Evolutionary conservation across 345 rosid genomes (phyloP).

Genomic region (Eucalyptus shirleyi): DNA sequence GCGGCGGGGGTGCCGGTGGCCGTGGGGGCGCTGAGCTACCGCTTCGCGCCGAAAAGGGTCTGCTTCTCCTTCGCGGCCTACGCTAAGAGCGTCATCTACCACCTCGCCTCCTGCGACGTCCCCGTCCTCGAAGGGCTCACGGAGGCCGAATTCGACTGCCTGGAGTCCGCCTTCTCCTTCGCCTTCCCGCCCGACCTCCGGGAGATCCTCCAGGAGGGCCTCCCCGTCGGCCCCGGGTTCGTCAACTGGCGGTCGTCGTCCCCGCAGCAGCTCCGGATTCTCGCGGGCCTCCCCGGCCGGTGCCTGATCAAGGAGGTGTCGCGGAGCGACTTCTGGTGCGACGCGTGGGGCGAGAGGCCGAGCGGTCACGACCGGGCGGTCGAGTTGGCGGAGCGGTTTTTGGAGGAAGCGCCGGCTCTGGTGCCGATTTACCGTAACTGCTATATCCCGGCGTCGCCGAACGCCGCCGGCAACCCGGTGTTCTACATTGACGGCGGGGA

Average conservation of each 20-base stretch:
- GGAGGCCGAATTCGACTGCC: constrained; percentile 41
- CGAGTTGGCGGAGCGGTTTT: constrained; percentile 2
- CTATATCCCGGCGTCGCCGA: constrained; percentile 48
- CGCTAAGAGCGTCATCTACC: constrained; percentile 37
- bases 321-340: constrained; percentile 50
- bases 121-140: constrained; percentile 50
- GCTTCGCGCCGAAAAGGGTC: constrained; percentile 5
- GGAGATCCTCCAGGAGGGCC: constrained; percentile 64
- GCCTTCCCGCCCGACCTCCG: constrained; percentile 87
- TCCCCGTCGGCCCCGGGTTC: constrained; percentile 58
- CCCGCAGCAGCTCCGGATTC: constrained; percentile 39
- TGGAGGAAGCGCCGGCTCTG: constrained; percentile 39
- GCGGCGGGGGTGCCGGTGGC: not conserved
- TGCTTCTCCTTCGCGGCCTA: constrained; percentile 69
- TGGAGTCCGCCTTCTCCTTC: constrained; percentile 50
- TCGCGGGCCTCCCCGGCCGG: constrained; percentile 35
- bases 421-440: constrained; percentile 52
- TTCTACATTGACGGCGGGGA: constrained; percentile 41
- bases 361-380: constrained; percentile 5
- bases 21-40: not conserved
- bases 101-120: constrained; percentile 34
- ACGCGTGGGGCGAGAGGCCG: constrained; percentile 58
- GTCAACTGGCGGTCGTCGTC: constrained; percentile 80
- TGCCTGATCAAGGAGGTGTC: constrained; percentile 33
- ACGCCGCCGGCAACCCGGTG: constrained; percentile 58